These are phyloP conservation scores for Juglanconis sp. DNA, from an alignment of 2,329 filamentous ascomycete species.

Conservation along the genomic window DNA sequence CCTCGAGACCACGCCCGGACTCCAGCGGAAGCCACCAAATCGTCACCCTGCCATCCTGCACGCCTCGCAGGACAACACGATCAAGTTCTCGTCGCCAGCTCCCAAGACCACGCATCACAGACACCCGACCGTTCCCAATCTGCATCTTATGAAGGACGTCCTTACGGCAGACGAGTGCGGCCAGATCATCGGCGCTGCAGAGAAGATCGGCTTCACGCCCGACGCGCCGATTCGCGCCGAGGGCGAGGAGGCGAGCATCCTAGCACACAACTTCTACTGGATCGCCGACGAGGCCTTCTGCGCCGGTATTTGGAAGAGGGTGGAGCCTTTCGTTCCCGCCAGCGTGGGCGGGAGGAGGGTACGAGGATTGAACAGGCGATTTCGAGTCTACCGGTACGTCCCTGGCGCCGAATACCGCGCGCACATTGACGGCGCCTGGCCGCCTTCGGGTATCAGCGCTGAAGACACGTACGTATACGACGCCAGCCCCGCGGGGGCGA, in stretches of 20 bases:
- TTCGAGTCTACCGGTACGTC: conserved; percentile 70
- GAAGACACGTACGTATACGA: conserved; percentile 64
- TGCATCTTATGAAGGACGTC: conserved; percentile 58
- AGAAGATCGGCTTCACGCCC: conserved; percentile 62
- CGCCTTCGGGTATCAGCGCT: conserved; percentile 61
- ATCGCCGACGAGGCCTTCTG: conserved; percentile 62
- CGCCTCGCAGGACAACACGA: conserved; percentile 54
- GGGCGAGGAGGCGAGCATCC: conserved; percentile 61
- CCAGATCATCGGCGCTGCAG: conserved; percentile 64
- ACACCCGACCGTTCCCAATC: conserved; percentile 61
- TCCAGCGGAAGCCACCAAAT: conserved; percentile 64
- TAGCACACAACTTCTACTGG: conserved; percentile 75
- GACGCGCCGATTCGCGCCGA: conserved; percentile 65
- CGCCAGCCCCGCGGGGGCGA: conserved; percentile 53
- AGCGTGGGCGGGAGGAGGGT: conserved; percentile 53
- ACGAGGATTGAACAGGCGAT: conserved; percentile 65
- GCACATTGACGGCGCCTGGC: conserved; percentile 72
- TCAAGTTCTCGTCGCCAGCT: conserved; percentile 41
- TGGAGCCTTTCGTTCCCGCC: conserved; percentile 55
- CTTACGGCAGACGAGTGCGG: conserved; percentile 61
- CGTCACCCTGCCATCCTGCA: conserved; percentile 65
- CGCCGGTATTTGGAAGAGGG: conserved; percentile 59
- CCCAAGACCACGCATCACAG: conserved; percentile 51
- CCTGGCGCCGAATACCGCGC: conserved; percentile 69
- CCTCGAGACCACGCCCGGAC: conserved; percentile 59